phyloP scores from a whole-genome alignment of 129 eudicot species.

The Deinandra increscens region DNA sequence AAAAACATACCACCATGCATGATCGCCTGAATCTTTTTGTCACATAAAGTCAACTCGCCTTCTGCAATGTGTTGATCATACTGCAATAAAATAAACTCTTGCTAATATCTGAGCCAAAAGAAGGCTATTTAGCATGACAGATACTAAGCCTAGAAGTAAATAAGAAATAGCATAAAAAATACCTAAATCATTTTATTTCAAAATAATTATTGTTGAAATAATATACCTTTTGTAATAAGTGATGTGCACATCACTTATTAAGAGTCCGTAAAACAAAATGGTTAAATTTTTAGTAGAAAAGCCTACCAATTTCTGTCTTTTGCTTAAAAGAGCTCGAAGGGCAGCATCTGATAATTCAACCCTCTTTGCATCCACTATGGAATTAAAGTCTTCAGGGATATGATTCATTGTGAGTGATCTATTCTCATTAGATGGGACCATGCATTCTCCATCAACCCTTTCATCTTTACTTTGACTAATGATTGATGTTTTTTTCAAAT shows the following conservation, averaged over 20 bases:
- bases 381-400: constrained; percentile 30
- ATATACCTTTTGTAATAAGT: not conserved
- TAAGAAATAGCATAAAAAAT: not conserved
- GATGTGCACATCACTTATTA: constrained; percentile 5
- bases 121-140: not conserved
- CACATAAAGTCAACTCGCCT: constrained; percentile 48
- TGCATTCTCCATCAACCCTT: constrained; percentile 26
- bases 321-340: constrained; percentile 46
- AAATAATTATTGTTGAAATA: not conserved
- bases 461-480: constrained; percentile 16
- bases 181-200: not conserved
- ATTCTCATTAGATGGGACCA: constrained; percentile 21
- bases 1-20: constrained; percentile 29
- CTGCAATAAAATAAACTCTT: constrained; percentile 36
- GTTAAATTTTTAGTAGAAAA: not conserved
- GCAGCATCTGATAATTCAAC: constrained; percentile 47
- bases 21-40: constrained; percentile 54
- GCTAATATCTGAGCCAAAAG: constrained; percentile 2
- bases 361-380: constrained; percentile 38
- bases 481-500: constrained; percentile 10
- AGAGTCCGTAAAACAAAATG: constrained; percentile 11
- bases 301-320: constrained; percentile 50
- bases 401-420: constrained; percentile 20
- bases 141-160: not conserved
- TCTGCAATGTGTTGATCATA: constrained; percentile 38